Base-by-base conservation (phyloP, 1,284 basidiomycete genomes). In the Sporisorium iseilematis-ciliati region DNA sequence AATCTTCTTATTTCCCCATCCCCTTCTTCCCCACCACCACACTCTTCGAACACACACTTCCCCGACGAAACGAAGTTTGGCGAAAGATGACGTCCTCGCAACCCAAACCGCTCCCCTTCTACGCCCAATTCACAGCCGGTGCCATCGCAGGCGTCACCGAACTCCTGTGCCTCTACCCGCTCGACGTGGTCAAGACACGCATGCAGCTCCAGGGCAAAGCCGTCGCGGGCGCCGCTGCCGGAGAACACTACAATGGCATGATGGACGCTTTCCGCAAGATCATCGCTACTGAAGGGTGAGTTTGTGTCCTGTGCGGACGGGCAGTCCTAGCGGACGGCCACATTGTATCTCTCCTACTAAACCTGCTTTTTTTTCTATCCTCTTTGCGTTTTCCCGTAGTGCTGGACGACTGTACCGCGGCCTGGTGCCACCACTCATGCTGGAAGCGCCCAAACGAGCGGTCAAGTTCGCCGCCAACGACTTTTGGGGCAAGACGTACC, bases 401-500 rank as follows among this genome's bases (percentile, higher is more conserved):
- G 87, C 89, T 58, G 91, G 92, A 50, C 89, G 93, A 53, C 87
- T 99, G 67, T 99, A 99, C 88, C 90, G 95, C 87, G 96, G 96
- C 75, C 90, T 99, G 65, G 91, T 95, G 21, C 94, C 97, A 7
- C 97, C 97, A 21, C 87, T 99, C 26, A 90, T 98, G 84, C 88
- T 99, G 60, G 96, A 99, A 87, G 97, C 97, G 23, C 97, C 96
- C 5, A 99, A 99, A 88, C 91, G 96, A 87, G 96, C 96, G 20
- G 92, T 95, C 68, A 99, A 99, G 89, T 99, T 87, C 65, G 95
- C 88, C 10, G 89, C 92, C 5, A 94, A 94, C 87, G 95, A 95
- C 82, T 95, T 92, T 85, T 99, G 97, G 97, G 95, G 78, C 25
- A 83, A 82, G 42, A 78, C 77, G 12, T 84, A 80, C 74, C 61